Percentiles rank a stretch among this genome's conserved stretches.
phyloP scores from a whole-genome alignment of 768 basidiomycete genomes.

The Kwoniella sp. region DNA sequence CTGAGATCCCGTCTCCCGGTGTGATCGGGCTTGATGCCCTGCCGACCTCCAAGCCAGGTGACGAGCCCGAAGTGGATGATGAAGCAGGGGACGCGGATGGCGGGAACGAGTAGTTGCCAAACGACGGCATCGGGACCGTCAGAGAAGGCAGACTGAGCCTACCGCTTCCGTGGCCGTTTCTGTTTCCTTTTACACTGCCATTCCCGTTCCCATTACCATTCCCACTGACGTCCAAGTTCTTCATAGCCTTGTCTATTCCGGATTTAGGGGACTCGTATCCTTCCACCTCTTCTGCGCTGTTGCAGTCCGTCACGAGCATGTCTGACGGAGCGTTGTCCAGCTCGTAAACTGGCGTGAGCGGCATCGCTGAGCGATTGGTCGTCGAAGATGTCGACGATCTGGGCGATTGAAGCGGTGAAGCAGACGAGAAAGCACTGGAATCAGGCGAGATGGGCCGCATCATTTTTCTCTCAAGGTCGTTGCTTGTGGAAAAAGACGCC shows the following conservation, averaged over 20 bases:
- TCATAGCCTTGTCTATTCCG: background rate
- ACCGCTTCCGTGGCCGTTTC: background rate
- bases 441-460: background rate
- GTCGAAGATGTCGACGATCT: slow-evolving; percentile 31
- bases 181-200: background rate
- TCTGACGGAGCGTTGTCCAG: slow-evolving; percentile 19
- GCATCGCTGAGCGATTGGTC: slow-evolving; percentile 10
- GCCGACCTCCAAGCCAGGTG: slow-evolving; percentile 3
- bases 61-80: slow-evolving; percentile 4
- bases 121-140: slow-evolving; percentile 6
- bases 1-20: background rate
- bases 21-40: slow-evolving; percentile 4
- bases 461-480: too few relatives aligned
- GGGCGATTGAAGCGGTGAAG: slow-evolving; percentile 28
- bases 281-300: slow-evolving; percentile 9
- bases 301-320: slow-evolving; percentile 5
- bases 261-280: background rate
- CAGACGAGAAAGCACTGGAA: background rate
- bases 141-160: slow-evolving; percentile 10
- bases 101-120: slow-evolving; percentile 13
- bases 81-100: slow-evolving; percentile 10
- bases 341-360: slow-evolving; percentile 23
- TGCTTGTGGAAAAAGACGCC: too few relatives aligned
- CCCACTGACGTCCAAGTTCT: background rate
- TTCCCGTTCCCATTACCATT: background rate